Conservation (phyloP, 108 stramenopile species). For the Skeletonema potamos region DNA sequence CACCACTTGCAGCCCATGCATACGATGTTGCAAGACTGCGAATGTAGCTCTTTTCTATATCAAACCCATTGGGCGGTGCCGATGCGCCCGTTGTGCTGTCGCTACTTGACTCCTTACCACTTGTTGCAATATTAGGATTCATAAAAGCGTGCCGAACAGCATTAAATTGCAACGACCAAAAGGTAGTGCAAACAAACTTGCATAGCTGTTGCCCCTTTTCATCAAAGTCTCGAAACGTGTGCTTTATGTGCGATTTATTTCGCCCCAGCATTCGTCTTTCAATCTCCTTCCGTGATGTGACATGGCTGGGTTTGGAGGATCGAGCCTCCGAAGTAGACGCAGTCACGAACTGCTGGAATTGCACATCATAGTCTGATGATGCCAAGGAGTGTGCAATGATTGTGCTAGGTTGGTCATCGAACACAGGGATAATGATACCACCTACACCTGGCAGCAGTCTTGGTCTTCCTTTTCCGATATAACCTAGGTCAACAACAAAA, state of each 20-base stretch:
- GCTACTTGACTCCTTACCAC: constrained; percentile 34
- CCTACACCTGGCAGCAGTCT: constrained; percentile 86
- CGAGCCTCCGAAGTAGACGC: constrained; percentile 24
- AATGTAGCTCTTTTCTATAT: constrained; percentile 81
- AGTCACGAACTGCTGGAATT: constrained; percentile 63
- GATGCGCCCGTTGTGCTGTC: constrained; percentile 8
- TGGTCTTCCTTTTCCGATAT: constrained; percentile 88
- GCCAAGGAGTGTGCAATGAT: constrained; percentile 93
- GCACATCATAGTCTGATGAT: constrained; percentile 79
- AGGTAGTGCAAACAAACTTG: constrained; percentile 94
- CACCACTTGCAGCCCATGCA: constrained; percentile 91
- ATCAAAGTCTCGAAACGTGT: constrained; percentile 90
- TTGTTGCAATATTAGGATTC: constrained; percentile 37
- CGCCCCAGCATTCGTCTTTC: constrained; percentile 84
- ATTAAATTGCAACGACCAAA: constrained; percentile 97
- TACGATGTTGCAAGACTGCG: constrained; percentile 79
- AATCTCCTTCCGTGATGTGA: constrained; percentile 56
- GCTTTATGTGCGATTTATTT: constrained; percentile 90
- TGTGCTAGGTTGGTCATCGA: constrained; percentile 92
- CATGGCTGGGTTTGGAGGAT: constrained; percentile 26
- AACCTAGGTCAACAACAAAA: constrained; percentile 85
- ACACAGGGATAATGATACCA: constrained; percentile 90
- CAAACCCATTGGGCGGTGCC: constrained; percentile 33
- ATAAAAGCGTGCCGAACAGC: constrained; percentile 90
- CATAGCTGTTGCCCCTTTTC: constrained; percentile 86